phyloP scores from a whole-genome alignment of 495 filamentous ascomycete genomes.

The Bathelium albidoporum region DNA sequence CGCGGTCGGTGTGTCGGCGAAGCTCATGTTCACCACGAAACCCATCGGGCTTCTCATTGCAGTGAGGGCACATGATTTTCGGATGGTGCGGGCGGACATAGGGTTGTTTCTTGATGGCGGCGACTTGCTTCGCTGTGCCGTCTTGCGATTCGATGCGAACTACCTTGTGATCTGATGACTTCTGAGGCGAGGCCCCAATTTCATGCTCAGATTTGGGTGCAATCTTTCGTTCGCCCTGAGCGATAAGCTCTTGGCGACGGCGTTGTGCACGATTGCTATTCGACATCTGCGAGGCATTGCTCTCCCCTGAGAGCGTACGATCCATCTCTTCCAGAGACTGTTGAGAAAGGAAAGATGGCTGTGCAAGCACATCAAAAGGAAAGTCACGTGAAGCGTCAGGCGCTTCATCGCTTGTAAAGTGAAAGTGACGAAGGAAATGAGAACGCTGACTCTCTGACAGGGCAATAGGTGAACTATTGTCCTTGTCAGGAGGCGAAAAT shows the following conservation, averaged over 20 bases:
- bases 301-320: conserved; percentile 21
- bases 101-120: conserved; percentile 57
- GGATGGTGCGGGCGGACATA: conserved; percentile 67
- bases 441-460: not conserved
- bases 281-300: conserved; percentile 17
- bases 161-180: conserved; percentile 37
- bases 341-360: conserved; percentile 11
- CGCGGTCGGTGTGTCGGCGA: conserved; percentile 70
- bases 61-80: conserved; percentile 64
- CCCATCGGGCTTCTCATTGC: conserved; percentile 68
- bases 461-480: conserved; percentile 1
- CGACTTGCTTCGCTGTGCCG: conserved; percentile 48
- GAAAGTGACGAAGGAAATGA: conserved; percentile 1
- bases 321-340: conserved; percentile 22
- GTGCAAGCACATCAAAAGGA: conserved; percentile 14
- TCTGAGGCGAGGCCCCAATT: conserved; percentile 7
- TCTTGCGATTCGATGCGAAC: conserved; percentile 46
- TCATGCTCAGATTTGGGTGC: conserved; percentile 18
- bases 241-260: conserved; percentile 20
- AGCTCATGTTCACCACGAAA: conserved; percentile 94
- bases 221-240: conserved; percentile 17
- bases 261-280: conserved; percentile 15
- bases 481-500: not conserved
- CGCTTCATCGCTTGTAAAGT: not conserved
- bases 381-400: not conserved